Evolutionary conservation across 1,284 basidiomycete species (phyloP).

Genomic region (Thecaphora frezii): DNA sequence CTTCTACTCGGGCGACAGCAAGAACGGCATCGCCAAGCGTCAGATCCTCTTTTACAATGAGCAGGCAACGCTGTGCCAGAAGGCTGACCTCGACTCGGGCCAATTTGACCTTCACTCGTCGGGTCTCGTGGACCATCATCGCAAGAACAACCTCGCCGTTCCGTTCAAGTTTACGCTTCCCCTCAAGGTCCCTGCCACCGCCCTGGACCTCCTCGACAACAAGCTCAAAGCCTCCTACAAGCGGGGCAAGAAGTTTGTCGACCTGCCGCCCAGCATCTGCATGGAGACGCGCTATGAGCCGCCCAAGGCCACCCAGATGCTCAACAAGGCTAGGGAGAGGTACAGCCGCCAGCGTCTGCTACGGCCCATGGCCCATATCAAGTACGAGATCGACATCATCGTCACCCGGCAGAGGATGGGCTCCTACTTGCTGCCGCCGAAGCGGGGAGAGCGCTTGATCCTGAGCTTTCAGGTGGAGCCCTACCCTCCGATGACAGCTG

Average conservation of each 20-base stretch:
- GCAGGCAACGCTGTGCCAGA: conserved; percentile 26
- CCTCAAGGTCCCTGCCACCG: conserved; percentile 34
- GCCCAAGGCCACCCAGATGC: conserved; percentile 24
- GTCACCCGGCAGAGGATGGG: conserved; percentile 33
- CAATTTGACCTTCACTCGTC: conserved; percentile 28
- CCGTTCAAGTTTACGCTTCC: conserved; percentile 35
- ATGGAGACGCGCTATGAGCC: conserved; percentile 37
- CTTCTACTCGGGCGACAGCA: conserved; percentile 34
- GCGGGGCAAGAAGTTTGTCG: conserved; percentile 33
- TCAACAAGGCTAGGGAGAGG: conserved; percentile 25
- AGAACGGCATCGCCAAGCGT: conserved; percentile 34
- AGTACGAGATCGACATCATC: conserved; percentile 41
- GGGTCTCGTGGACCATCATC: conserved; percentile 30
- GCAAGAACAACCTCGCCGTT: conserved; percentile 34
- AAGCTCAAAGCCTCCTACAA: conserved; percentile 37
- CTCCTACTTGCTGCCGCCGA: conserved; percentile 20
- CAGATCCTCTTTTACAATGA: conserved; percentile 37
- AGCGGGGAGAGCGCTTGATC: conserved; percentile 34
- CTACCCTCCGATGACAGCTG: conserved; percentile 33
- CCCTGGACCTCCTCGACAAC: conserved; percentile 34
- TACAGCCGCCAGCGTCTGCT: conserved; percentile 24
- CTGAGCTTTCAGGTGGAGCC: conserved; percentile 34
- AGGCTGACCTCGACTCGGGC: conserved; percentile 23
- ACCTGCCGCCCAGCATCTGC: conserved; percentile 31
- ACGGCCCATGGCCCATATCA: conserved; percentile 35